phyloP scores from a whole-genome alignment of 2,329 filamentous ascomycete genomes.

The Paecilomyces formosus region DNA sequence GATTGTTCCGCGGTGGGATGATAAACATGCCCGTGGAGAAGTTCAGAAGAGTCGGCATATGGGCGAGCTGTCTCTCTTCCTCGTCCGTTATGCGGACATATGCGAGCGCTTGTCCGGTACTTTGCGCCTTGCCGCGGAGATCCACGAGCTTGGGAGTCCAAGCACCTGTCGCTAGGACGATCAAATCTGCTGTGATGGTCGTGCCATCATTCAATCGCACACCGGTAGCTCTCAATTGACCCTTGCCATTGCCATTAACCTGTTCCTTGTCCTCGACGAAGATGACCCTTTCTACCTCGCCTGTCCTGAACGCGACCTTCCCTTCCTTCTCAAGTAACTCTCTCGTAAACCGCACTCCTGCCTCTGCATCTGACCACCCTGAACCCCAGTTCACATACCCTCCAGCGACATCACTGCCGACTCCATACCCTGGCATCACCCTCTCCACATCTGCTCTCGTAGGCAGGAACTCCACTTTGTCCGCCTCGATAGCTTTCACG shows the following conservation, averaged over 20 bases:
- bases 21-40: slow-evolving; percentile 46
- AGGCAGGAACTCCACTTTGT: slow-evolving; percentile 26
- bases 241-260: neutral
- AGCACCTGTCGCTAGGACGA: slow-evolving; percentile 75
- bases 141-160: slow-evolving; percentile 78
- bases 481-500: slow-evolving; percentile 26
- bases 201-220: slow-evolving; percentile 45
- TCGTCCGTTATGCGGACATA: slow-evolving; percentile 67
- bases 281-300: slow-evolving; percentile 28
- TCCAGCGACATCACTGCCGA: slow-evolving; percentile 25
- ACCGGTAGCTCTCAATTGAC: slow-evolving; percentile 30
- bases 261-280: slow-evolving; percentile 9
- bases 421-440: slow-evolving; percentile 27
- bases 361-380: slow-evolving; percentile 39
- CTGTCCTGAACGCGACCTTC: slow-evolving; percentile 28
- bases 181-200: slow-evolving; percentile 58
- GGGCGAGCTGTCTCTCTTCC: slow-evolving; percentile 59
- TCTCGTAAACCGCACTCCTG: slow-evolving; percentile 31
- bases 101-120: slow-evolving; percentile 73
- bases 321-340: slow-evolving; percentile 26
- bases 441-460: slow-evolving; percentile 25
- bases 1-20: slow-evolving; percentile 45
- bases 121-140: slow-evolving; percentile 64
- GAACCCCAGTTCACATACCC: slow-evolving; percentile 42
- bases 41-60: slow-evolving; percentile 57